Evolutionary conservation across 2,329 filamentous ascomycete species (phyloP).

Genomic region (Penicillium oxalicum): DNA sequence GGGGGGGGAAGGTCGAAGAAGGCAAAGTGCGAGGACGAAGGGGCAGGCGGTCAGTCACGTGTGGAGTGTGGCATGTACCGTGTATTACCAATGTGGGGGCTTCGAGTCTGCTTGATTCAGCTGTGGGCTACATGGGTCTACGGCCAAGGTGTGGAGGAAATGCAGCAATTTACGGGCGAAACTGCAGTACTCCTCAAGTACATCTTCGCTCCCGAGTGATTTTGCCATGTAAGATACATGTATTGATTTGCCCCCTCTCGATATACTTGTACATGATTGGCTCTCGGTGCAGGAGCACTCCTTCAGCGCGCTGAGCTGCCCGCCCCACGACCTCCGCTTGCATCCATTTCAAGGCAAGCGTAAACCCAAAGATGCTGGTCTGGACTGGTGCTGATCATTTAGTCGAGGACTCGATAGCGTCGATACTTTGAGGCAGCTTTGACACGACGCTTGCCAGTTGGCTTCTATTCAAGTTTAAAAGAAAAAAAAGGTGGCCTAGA

Average conservation of each 20-base stretch:
- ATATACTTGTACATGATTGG: background rate
- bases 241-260: background rate
- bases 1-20: slow-evolving; percentile 32
- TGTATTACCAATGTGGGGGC: background rate
- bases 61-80: slow-evolving; percentile 2
- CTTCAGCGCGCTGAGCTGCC: background rate
- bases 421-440: too few relatives aligned
- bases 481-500: too few relatives aligned
- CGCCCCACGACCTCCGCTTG: slow-evolving; percentile 11
- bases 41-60: slow-evolving; percentile 28
- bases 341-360: slow-evolving; percentile 12
- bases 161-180: too few relatives aligned
- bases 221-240: background rate
- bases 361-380: slow-evolving; percentile 9
- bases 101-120: background rate
- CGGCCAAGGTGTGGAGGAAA: too few relatives aligned
- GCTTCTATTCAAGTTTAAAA: too few relatives aligned
- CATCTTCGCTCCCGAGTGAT: background rate
- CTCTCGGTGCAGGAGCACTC: background rate
- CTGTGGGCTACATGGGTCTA: background rate
- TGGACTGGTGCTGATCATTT: slow-evolving; percentile 5
- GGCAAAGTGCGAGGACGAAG: slow-evolving; percentile 28
- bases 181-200: background rate
- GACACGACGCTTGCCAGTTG: too few relatives aligned
- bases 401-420: too few relatives aligned